Evolutionary conservation across 2,329 filamentous ascomycete genomes (phyloP).

Genomic region (Juglanconis oblonga): DNA sequence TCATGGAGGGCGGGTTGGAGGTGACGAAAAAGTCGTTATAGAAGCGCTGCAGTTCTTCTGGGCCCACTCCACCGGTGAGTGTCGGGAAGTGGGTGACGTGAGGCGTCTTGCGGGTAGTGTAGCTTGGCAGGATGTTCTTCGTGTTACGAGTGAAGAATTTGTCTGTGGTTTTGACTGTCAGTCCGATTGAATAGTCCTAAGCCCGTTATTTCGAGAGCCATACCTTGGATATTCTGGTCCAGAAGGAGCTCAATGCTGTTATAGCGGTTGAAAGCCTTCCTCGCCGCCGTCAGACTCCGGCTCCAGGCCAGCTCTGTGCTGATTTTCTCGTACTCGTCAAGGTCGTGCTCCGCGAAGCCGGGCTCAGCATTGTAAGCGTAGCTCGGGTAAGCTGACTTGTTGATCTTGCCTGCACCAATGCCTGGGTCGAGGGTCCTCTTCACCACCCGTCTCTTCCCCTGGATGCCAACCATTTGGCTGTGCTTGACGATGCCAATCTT

Average conservation of each 20-base stretch:
- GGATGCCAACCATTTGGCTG: constrained; percentile 42
- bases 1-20: constrained; percentile 57
- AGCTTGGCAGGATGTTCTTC: constrained; percentile 59
- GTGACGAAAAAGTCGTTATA: constrained; percentile 65
- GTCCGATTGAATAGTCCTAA: neutral
- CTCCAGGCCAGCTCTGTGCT: constrained; percentile 66
- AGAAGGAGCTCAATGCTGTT: constrained; percentile 63
- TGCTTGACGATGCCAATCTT: constrained; percentile 40
- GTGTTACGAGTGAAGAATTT: constrained; percentile 58
- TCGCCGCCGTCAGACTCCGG: constrained; percentile 58
- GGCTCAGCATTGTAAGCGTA: constrained; percentile 48
- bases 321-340: constrained; percentile 65
- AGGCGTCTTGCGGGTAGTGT: constrained; percentile 57
- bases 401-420: constrained; percentile 34
- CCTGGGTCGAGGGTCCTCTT: constrained; percentile 34
- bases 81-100: constrained; percentile 70
- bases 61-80: constrained; percentile 60
- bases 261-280: constrained; percentile 56
- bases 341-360: constrained; percentile 69
- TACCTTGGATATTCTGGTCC: constrained; percentile 62
- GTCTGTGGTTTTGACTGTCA: constrained; percentile 24
- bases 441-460: constrained; percentile 38
- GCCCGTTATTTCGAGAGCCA: constrained; percentile 23
- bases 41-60: constrained; percentile 56
- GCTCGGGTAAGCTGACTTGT: constrained; percentile 35